Evolutionary conservation across 441 rosid genomes (phyloP).

Genomic region (Erodium texanum): DNA sequence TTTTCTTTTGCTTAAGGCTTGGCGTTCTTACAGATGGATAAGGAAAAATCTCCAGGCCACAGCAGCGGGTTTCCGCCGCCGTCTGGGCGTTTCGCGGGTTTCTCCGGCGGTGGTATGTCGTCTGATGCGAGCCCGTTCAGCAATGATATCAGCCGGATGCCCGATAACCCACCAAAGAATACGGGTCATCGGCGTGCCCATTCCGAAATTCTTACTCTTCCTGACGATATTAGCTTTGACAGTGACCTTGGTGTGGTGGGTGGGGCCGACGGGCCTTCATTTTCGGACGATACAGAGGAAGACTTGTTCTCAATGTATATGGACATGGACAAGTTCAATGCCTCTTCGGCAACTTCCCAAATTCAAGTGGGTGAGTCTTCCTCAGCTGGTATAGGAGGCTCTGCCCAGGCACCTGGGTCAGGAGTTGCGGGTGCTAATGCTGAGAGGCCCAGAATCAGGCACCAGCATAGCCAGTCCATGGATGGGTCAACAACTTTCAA

Average conservation of each 20-base stretch:
- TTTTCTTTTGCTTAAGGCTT: conserved; percentile 10
- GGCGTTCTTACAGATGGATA: conserved; percentile 41
- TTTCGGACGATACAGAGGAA: conserved; percentile 88
- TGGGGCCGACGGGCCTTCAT: conserved; percentile 64
- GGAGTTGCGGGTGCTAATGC: conserved; percentile 24
- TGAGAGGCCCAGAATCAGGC: conserved; percentile 77
- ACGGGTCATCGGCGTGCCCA: conserved; percentile 93
- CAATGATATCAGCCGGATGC: conserved; percentile 82
- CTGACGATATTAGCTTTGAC: conserved; percentile 89
- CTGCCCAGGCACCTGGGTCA: conserved; percentile 18
- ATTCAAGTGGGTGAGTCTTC: conserved; percentile 62
- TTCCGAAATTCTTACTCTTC: conserved; percentile 92
- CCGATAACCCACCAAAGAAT: conserved; percentile 80
- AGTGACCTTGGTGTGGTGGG: conserved; percentile 92
- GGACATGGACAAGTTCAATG: conserved; percentile 86
- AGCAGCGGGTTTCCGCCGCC: conserved; percentile 44
- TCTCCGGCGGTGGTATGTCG: conserved; percentile 40
- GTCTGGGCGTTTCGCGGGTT: conserved; percentile 50
- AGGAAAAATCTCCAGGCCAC: conserved; percentile 47
- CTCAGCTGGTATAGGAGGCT: conserved; percentile 17
- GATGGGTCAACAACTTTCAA: conserved; percentile 72
- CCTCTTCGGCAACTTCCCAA: conserved; percentile 58
- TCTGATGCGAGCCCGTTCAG: conserved; percentile 49
- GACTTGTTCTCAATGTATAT: conserved; percentile 80
- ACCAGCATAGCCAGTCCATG: conserved; percentile 94